These are phyloP conservation scores for Leccinum aurantiacum DNA, from an alignment of 768 basidiomycete species.

Conservation along the genomic window DNA sequence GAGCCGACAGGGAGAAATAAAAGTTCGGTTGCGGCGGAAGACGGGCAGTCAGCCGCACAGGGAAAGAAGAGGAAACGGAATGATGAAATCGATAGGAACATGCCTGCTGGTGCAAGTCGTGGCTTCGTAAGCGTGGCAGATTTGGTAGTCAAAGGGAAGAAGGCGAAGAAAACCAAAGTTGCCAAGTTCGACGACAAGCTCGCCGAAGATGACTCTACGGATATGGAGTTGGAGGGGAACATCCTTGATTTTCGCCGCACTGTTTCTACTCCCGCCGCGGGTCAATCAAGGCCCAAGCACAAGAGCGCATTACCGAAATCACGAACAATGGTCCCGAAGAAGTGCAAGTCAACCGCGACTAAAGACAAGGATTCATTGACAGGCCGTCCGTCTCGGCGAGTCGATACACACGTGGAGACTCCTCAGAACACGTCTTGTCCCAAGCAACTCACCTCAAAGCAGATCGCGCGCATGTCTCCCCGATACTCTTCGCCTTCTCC, in stretches of 20 bases:
- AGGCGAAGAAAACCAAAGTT: slow-evolving; percentile 41
- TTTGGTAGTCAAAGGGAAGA: slow-evolving; percentile 55
- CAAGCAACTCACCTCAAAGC: slow-evolving; percentile 5
- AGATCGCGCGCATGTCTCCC: slow-evolving; percentile 8
- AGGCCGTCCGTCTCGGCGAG: slow-evolving; percentile 44
- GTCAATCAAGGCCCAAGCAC: slow-evolving; percentile 32
- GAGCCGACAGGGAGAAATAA: slow-evolving; percentile 43
- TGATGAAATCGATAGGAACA: slow-evolving; percentile 64
- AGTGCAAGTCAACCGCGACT: slow-evolving; percentile 14
- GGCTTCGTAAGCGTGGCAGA: slow-evolving; percentile 73
- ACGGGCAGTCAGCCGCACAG: slow-evolving; percentile 31
- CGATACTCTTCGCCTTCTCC: slow-evolving; percentile 17
- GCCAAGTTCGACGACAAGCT: slow-evolving; percentile 49
- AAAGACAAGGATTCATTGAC: slow-evolving; percentile 32
- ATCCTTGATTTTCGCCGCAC: slow-evolving; percentile 50
- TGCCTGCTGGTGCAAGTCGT: slow-evolving; percentile 67
- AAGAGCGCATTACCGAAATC: slow-evolving; percentile 46
- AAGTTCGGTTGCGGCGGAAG: slow-evolving; percentile 19
- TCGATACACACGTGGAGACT: slow-evolving; percentile 52
- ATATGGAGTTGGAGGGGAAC: slow-evolving; percentile 64
- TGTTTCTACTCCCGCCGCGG: slow-evolving; percentile 43
- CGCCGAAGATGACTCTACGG: slow-evolving; percentile 66
- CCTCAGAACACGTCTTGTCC: slow-evolving; percentile 40
- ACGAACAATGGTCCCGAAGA: slow-evolving; percentile 40
- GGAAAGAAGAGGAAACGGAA: slow-evolving; percentile 69